A percentile compares a stretch with the other conserved stretches of the same genome.
Evolutionary conservation across 108 stramenopile genomes (phyloP).

Genomic region (Nannochloropsis salina): DNA sequence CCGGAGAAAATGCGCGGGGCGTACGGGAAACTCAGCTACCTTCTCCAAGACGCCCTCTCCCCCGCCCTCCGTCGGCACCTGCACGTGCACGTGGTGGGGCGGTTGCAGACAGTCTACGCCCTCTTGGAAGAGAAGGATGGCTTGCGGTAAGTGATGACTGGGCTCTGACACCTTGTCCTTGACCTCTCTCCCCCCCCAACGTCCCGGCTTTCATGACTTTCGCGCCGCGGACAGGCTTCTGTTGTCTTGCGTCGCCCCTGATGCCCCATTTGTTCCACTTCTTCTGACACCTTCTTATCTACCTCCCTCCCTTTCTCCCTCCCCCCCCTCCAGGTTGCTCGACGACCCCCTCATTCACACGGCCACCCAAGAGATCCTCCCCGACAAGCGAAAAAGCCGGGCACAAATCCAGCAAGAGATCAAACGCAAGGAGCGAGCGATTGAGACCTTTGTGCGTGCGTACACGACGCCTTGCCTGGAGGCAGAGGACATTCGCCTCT

Average conservation of each 20-base stretch:
- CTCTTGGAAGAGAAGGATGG: conserved; percentile 39
- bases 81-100: conserved; percentile 36
- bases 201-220: too few species aligned
- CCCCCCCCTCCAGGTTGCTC: conserved; percentile 23
- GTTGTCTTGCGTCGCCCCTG: not conserved
- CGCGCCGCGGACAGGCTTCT: too few species aligned
- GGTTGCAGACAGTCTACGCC: conserved; percentile 48
- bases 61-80: conserved; percentile 36
- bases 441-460: conserved; percentile 52
- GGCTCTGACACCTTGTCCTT: not conserved
- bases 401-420: conserved; percentile 61
- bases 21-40: conserved; percentile 69
- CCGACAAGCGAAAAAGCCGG: conserved; percentile 55
- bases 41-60: conserved; percentile 65
- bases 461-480: conserved; percentile 43
- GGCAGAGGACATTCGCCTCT: conserved; percentile 65
- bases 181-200: not conserved
- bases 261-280: not conserved
- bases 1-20: conserved; percentile 75
- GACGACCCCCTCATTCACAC: conserved; percentile 46
- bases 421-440: conserved; percentile 62
- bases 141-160: conserved; percentile 15
- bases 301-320: conserved; percentile 11
- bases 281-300: not conserved
- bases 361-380: conserved; percentile 67